Percentiles rank a stretch among this genome's conserved stretches.
These are phyloP conservation scores for Ophiosphaerella herpotricha DNA, from an alignment of 2,329 filamentous ascomycete genomes.

Conservation along the genomic window DNA sequence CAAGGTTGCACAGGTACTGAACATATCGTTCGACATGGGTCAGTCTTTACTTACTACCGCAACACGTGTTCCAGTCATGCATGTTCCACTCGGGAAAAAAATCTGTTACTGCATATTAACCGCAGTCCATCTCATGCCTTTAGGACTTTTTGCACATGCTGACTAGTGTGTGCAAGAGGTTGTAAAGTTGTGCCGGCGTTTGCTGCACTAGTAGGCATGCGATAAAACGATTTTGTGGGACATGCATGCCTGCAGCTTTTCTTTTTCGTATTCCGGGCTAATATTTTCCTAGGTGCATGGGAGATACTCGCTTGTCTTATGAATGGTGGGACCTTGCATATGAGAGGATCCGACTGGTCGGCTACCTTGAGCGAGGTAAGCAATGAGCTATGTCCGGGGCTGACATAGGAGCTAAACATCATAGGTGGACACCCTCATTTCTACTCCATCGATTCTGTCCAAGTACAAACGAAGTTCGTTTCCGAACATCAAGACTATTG, in stretches of 20 bases:
- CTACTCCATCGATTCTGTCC: conserved; percentile 60
- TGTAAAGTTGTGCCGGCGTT: neutral
- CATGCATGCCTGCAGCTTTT: too few relatives aligned
- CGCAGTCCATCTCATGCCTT: too few relatives aligned
- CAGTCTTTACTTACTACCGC: conserved; percentile 26
- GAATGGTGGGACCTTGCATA: conserved; percentile 62
- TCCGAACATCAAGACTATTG: conserved; percentile 58
- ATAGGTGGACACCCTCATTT: conserved; percentile 59
- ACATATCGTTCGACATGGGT: conserved; percentile 67
- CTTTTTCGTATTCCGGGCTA: neutral
- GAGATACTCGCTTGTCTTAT: conserved; percentile 63
- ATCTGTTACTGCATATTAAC: neutral
- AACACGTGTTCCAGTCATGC: too few relatives aligned
- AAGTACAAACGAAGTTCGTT: conserved; percentile 55
- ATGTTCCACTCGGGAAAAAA: neutral
- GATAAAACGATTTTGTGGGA: too few relatives aligned
- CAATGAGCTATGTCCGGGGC: neutral
- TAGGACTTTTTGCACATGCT: too few relatives aligned
- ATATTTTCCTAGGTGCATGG: conserved; percentile 56
- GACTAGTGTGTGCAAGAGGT: too few relatives aligned
- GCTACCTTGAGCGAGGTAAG: conserved; percentile 53
- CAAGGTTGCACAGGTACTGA: conserved; percentile 61
- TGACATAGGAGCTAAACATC: neutral
- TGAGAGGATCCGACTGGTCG: conserved; percentile 58
- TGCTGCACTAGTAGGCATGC: too few relatives aligned